Conservation (phyloP, 2,329 filamentous ascomycete genomes). For the Madurella mycetomatis region DNA sequence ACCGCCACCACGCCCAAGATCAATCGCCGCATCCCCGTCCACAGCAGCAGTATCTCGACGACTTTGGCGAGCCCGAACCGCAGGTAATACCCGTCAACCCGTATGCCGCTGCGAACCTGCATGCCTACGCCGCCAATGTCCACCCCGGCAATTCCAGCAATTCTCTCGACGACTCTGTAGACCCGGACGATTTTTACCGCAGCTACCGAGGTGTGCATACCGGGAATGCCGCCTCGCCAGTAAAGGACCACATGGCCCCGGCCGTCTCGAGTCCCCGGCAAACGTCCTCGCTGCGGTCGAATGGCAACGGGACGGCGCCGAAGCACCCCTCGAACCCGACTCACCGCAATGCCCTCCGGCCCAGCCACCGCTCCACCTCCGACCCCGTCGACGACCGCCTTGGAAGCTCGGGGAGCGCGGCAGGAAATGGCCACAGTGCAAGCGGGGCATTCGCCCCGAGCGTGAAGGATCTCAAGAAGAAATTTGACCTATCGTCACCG, state of each 20-base stretch:
- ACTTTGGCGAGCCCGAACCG: conserved; percentile 6
- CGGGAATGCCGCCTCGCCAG: conserved; percentile 19
- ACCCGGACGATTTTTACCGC: conserved; percentile 55
- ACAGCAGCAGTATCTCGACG: conserved; percentile 10
- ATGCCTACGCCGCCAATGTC: conserved; percentile 33
- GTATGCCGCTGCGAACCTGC: conserved; percentile 36
- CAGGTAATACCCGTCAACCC: conserved; percentile 29
- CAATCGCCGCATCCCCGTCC: conserved; percentile 5
- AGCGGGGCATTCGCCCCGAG: conserved; percentile 49
- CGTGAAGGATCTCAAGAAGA: conserved; percentile 73
- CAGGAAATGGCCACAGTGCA: conserved; percentile 28
- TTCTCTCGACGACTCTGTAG: conserved; percentile 36
- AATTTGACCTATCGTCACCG: conserved; percentile 60
- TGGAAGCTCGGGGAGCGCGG: conserved; percentile 29
- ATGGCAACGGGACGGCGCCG: conserved; percentile 46
- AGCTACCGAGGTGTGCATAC: conserved; percentile 41
- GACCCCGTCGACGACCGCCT: conserved; percentile 49
- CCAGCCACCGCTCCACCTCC: conserved; percentile 50
- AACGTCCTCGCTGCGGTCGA: conserved; percentile 42
- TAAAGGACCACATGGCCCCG: conserved; percentile 39
- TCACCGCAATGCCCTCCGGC: conserved; percentile 38
- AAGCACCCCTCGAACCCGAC: conserved; percentile 40
- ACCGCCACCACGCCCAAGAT: conserved; percentile 11
- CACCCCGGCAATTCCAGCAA: conserved; percentile 1
- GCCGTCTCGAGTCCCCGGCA: conserved; percentile 39